Percentiles rank a stretch among this genome's conserved stretches.
These are phyloP conservation scores for Acer yangbiense DNA, from an alignment of 345 rosid genomes.

Conservation along the genomic window DNA sequence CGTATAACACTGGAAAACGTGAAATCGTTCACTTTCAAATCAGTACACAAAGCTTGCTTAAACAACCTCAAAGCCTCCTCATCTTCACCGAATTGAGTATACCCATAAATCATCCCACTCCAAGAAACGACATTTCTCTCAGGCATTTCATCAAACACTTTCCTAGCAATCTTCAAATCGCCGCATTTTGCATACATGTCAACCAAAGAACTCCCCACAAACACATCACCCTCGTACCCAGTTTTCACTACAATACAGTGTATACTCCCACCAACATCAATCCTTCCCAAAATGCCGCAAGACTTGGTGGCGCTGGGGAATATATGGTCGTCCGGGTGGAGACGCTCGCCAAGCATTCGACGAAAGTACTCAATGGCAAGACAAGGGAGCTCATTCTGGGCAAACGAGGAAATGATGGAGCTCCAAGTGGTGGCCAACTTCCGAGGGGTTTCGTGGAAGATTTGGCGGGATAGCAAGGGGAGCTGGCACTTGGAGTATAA, in stretches of 20 bases:
- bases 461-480: constrained; percentile 53
- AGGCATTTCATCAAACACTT: constrained; percentile 84
- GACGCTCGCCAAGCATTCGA: constrained; percentile 44
- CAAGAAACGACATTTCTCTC: constrained; percentile 82
- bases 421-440: constrained; percentile 86
- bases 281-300: constrained; percentile 61
- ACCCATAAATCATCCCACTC: constrained; percentile 93
- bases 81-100: constrained; percentile 67
- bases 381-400: constrained; percentile 80
- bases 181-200: constrained; percentile 91
- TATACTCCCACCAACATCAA: constrained; percentile 59
- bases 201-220: constrained; percentile 77
- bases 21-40: constrained; percentile 76
- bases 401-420: constrained; percentile 75
- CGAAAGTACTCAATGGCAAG: constrained; percentile 70
- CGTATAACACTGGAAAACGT: constrained; percentile 75
- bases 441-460: constrained; percentile 54
- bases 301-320: constrained; percentile 79
- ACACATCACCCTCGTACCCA: constrained; percentile 69
- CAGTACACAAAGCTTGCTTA: constrained; percentile 55
- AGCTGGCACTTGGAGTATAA: constrained; percentile 83
- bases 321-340: constrained; percentile 73
- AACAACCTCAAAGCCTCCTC: constrained; percentile 73
- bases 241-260: constrained; percentile 63
- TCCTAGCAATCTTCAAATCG: constrained; percentile 56